Conservation (phyloP, 2,329 filamentous ascomycete species). For the Onygenales sp. region DNA sequence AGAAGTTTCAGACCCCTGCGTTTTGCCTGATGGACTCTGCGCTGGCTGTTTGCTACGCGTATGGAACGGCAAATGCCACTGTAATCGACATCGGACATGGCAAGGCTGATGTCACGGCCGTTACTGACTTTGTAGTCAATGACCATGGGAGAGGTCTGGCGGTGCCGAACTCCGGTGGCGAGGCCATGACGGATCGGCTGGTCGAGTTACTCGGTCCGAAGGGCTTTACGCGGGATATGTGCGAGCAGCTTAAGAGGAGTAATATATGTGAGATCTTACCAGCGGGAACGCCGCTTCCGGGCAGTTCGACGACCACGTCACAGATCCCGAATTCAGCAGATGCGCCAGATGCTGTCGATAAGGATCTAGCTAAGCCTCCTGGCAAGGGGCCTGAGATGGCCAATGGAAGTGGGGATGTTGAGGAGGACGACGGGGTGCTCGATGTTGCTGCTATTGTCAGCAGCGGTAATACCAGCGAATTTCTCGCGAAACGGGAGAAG, state of each 20-base stretch:
- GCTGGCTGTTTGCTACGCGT: conserved; percentile 69
- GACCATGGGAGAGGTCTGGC: conserved; percentile 55
- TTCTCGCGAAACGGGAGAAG: conserved; percentile 52
- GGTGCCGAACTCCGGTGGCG: conserved; percentile 65
- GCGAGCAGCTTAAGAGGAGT: conserved; percentile 56
- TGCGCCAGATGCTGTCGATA: conserved; percentile 44
- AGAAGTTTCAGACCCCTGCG: conserved; percentile 90
- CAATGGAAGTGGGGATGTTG: conserved; percentile 33
- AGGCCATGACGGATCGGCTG: conserved; percentile 71
- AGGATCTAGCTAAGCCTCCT: conserved; percentile 33
- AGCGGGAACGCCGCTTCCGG: conserved; percentile 44
- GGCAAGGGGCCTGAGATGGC: conserved; percentile 46
- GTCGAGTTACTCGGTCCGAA: conserved; percentile 53
- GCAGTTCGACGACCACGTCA: conserved; percentile 31
- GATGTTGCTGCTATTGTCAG: conserved; percentile 57
- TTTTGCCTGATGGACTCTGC: conserved; percentile 86
- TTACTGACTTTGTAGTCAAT: conserved; percentile 72
- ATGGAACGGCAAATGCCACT: conserved; percentile 71
- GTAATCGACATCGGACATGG: conserved; percentile 85
- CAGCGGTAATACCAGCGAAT: conserved; percentile 54
- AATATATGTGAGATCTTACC: conserved; percentile 54
- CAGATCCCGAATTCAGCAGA: conserved; percentile 45
- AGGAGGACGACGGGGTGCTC: conserved; percentile 53
- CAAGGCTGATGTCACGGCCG: conserved; percentile 86
- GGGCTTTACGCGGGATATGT: conserved; percentile 52